Base-by-base conservation (phyloP, 164 flowering plant species). In the Houttuynia cordata region DNA sequence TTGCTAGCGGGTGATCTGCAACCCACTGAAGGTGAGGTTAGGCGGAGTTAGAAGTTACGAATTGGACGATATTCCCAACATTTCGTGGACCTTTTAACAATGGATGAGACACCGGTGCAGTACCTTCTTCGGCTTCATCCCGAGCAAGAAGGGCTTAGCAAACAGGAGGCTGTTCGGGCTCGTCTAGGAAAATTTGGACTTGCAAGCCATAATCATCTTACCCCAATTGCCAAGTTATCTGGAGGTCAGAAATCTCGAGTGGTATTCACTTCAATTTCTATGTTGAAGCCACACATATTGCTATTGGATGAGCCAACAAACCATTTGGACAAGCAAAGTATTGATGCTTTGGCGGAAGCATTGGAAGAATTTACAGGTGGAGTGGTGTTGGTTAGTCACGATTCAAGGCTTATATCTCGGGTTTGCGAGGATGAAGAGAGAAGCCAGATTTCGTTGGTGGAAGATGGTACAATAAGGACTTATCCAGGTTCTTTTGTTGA, bases 41-140 rank as follows among this genome's bases (percentile, higher is more conserved):
- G 96, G 47, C 81, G 88, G 72, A 86, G 92, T 63, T 90, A 88
- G 67, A 84, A 86, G 71, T 65, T 88, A 73, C 78, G 96, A 68
- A 83, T 88, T 65, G 96, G 92, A 14, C 75, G 92, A 63, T 86
- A 86, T 53, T 86, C 92, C 7, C 96, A 88, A 65, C 92, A 88
- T 62, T 86, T 88, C 66, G 88, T 86, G 47, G 96, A 88, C 61
- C 74, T 86, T 2, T 57, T 88, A 58, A 82, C 82, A 25, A 86
- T 88, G 96, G 88, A 76, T 6, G 90, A 86, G 68, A 86, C 83
- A 14, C 85, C 96, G 0, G 92, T 88, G 58, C 88, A 82, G 60
- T 88, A 88, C 67, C 84, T 86, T 60, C 84, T 88, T 13, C 80
- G 92, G 39, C 81, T 85, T 21, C 86, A 88, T 70, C 96, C 96